Evolutionary conservation across 495 filamentous ascomycete species (phyloP).

Genomic region (Aspergillus coremiiformis): DNA sequence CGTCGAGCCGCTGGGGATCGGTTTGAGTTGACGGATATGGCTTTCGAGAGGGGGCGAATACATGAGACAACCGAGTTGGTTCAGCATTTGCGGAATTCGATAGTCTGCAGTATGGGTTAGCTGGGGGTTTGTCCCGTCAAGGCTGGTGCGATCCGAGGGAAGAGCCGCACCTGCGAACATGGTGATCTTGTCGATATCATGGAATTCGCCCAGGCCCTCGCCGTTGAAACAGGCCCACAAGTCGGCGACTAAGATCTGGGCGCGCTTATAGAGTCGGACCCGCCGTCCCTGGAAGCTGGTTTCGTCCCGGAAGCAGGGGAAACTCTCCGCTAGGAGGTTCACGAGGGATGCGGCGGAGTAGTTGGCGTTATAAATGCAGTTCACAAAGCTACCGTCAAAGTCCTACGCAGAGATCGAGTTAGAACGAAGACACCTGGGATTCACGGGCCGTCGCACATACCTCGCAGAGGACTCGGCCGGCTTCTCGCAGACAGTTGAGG

Average conservation of each 20-base stretch:
- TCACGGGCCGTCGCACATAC: slow-evolving; percentile 36
- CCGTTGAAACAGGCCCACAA: slow-evolving; percentile 92
- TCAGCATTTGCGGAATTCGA: slow-evolving; percentile 87
- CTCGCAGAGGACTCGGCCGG: slow-evolving; percentile 74
- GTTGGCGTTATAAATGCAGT: slow-evolving; percentile 67
- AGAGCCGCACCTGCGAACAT: slow-evolving; percentile 72
- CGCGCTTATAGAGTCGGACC: slow-evolving; percentile 82
- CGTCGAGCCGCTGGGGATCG: slow-evolving; percentile 60
- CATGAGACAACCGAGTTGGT: slow-evolving; percentile 70
- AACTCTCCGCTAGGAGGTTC: slow-evolving; percentile 70
- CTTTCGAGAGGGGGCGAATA: slow-evolving; percentile 74
- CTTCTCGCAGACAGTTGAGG: slow-evolving; percentile 73
- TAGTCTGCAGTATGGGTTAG: slow-evolving; percentile 58
- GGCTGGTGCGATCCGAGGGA: background rate
- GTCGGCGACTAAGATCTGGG: slow-evolving; percentile 93
- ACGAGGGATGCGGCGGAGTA: slow-evolving; percentile 77
- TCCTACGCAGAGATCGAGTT: slow-evolving; percentile 42
- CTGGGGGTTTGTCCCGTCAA: background rate
- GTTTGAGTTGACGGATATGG: slow-evolving; percentile 53
- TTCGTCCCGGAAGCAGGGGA: slow-evolving; percentile 82
- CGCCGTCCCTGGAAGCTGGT: slow-evolving; percentile 60
- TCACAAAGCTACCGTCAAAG: slow-evolving; percentile 67
- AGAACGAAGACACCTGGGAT: background rate
- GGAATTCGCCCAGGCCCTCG: slow-evolving; percentile 68
- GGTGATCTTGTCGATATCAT: slow-evolving; percentile 89